phyloP scores from a whole-genome alignment of 2,329 filamentous ascomycete genomes.

The Paradendryphiella salina region DNA sequence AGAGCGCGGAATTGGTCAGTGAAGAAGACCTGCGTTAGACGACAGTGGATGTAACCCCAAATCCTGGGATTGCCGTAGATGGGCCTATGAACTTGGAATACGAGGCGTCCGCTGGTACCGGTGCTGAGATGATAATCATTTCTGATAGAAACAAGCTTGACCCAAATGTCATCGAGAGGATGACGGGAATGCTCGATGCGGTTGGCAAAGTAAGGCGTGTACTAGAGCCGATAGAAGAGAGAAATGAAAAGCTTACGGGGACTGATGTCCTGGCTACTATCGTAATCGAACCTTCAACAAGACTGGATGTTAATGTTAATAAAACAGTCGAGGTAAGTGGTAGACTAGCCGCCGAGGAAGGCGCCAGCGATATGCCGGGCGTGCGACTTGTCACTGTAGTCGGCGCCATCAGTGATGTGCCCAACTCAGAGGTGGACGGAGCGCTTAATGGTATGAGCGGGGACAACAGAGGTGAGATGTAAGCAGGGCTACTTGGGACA shows the following conservation, averaged over 20 bases:
- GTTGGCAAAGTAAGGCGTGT: background rate
- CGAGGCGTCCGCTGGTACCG: background rate
- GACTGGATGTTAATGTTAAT: slow-evolving; percentile 2
- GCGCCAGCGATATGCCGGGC: background rate
- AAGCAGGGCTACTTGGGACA: background rate
- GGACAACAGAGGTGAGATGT: background rate
- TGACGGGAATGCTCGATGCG: background rate
- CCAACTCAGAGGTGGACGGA: background rate
- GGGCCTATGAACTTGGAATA: background rate
- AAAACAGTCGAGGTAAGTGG: background rate
- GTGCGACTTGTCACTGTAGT: background rate
- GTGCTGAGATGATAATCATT: background rate
- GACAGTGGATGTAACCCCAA: slow-evolving; percentile 43
- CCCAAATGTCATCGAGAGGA: background rate
- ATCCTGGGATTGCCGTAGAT: slow-evolving; percentile 16
- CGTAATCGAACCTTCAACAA: background rate
- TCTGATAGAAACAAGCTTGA: background rate
- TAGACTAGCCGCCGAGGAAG: background rate
- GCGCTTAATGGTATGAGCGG: background rate
- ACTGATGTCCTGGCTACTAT: background rate
- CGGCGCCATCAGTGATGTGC: background rate
- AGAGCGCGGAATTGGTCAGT: slow-evolving; percentile 46
- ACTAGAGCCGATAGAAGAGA: background rate
- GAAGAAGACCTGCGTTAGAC: slow-evolving; percentile 47
- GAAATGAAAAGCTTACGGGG: background rate